Conservation (phyloP, 2,329 filamentous ascomycete genomes). For the Cytospora mali region DNA sequence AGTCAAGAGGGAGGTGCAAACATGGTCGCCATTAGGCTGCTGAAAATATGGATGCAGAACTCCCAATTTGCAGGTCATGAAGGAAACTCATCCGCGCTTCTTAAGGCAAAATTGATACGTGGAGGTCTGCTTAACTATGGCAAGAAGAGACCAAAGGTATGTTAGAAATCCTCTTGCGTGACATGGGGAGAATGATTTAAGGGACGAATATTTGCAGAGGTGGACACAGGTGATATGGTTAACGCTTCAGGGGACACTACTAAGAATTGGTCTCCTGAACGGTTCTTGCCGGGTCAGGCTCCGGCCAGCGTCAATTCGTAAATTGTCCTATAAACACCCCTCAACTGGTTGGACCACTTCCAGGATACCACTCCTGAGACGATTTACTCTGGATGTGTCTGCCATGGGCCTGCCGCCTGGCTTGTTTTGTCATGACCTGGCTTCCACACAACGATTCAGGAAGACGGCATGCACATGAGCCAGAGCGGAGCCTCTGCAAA, state of each 20-base stretch:
- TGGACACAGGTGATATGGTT: background rate
- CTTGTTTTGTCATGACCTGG: background rate
- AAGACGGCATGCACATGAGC: background rate
- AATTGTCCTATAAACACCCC: background rate
- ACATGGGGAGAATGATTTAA: background rate
- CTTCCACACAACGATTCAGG: background rate
- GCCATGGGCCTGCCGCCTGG: background rate
- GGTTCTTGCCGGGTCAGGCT: background rate
- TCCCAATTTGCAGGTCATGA: constrained; percentile 41
- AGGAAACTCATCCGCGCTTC: constrained; percentile 42
- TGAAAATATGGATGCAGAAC: constrained; percentile 60
- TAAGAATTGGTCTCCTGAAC: background rate
- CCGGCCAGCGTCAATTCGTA: background rate
- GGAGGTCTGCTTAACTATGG: constrained; percentile 62
- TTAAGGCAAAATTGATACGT: constrained; percentile 54
- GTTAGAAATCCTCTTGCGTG: background rate
- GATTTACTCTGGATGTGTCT: background rate
- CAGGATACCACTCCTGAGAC: background rate
- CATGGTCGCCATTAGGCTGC: constrained; percentile 58
- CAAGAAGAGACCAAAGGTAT: constrained; percentile 65
- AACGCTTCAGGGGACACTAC: background rate
- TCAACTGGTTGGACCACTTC: background rate
- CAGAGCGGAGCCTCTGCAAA: background rate
- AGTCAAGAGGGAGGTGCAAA: constrained; percentile 41
- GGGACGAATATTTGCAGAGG: background rate